phyloP scores from a whole-genome alignment of 192 early-diverging fungal genomes.

The Coemansia sp. region DNA sequence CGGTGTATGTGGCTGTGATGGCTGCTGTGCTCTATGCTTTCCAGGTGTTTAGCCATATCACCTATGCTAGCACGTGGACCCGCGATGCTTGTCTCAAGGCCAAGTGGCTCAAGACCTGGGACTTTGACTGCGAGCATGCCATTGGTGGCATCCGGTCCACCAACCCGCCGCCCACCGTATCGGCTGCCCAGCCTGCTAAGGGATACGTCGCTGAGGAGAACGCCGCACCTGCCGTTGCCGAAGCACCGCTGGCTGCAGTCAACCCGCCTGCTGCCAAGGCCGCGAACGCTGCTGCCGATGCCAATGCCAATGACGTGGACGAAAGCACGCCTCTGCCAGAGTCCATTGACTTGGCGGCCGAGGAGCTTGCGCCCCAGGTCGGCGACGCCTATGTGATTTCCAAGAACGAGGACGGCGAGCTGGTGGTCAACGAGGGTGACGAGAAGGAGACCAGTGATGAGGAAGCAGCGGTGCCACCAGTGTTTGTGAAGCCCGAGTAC shows the following conservation, averaged over 20 bases:
- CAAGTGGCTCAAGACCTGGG: slow-evolving; percentile 83
- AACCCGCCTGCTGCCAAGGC: background rate
- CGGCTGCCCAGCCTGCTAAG: background rate
- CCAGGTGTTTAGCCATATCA: slow-evolving; percentile 69
- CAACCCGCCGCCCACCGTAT: slow-evolving; percentile 13
- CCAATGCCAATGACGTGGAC: background rate
- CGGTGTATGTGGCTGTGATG: slow-evolving; percentile 48
- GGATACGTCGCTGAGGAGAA: background rate
- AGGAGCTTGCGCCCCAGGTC: background rate
- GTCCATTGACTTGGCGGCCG: background rate
- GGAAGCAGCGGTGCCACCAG: background rate
- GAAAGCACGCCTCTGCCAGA: too few species aligned
- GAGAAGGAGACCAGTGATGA: slow-evolving; percentile 1
- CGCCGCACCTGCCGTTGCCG: background rate
- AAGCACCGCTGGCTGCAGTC: background rate
- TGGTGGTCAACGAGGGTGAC: background rate
- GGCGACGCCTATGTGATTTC: slow-evolving; percentile 1
- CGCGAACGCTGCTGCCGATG: background rate
- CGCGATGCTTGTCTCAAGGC: slow-evolving; percentile 65
- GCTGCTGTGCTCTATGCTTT: slow-evolving; percentile 55
- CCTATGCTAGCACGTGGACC: slow-evolving; percentile 77
- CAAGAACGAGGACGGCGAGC: slow-evolving; percentile 2
- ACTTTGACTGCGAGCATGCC: slow-evolving; percentile 68
- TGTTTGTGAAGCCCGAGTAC: slow-evolving; percentile 11
- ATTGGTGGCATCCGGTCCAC: slow-evolving; percentile 33